Percentiles rank a stretch among this genome's conserved stretches.
Conservation (phyloP, 495 filamentous ascomycete genomes). For the Bryoglossum gracile region DNA sequence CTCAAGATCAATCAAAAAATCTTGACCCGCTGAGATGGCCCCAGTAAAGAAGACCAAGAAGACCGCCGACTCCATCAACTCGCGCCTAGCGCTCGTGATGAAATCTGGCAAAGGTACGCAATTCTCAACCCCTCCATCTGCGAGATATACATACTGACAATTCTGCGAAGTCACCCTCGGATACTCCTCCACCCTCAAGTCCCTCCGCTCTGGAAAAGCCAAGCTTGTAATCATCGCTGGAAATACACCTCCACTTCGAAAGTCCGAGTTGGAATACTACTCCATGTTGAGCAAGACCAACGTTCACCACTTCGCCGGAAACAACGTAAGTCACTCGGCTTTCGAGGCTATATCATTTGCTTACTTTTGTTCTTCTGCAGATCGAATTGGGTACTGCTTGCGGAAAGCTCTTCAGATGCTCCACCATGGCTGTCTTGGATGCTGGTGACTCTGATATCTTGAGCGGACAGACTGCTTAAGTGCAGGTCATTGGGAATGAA, state of each 20-base stretch:
- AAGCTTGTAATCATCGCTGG: slow-evolving; percentile 77
- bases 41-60: slow-evolving; percentile 88
- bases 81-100: slow-evolving; percentile 81
- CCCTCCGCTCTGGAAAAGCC: slow-evolving; percentile 77
- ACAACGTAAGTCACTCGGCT: slow-evolving; percentile 85
- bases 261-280: slow-evolving; percentile 88
- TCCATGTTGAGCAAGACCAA: slow-evolving; percentile 88
- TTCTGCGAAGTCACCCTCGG: slow-evolving; percentile 62
- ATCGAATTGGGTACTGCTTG: slow-evolving; percentile 94
- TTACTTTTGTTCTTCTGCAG: slow-evolving; percentile 48
- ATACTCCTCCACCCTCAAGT: slow-evolving; percentile 95
- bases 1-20: slow-evolving; percentile 19
- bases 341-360: slow-evolving; percentile 68
- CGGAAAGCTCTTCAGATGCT: slow-evolving; percentile 86
- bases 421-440: slow-evolving; percentile 90
- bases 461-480: slow-evolving; percentile 55
- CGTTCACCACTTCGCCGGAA: slow-evolving; percentile 93
- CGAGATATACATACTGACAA: slow-evolving; percentile 7
- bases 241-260: slow-evolving; percentile 93
- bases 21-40: slow-evolving; percentile 52
- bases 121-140: slow-evolving; percentile 5
- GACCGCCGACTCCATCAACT: slow-evolving; percentile 83
- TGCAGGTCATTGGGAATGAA: slow-evolving; percentile 5
- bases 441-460: slow-evolving; percentile 98
- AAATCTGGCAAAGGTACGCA: slow-evolving; percentile 80